Conservation (phyloP, 2,329 filamentous ascomycete genomes). For the Claviceps sp. region DNA sequence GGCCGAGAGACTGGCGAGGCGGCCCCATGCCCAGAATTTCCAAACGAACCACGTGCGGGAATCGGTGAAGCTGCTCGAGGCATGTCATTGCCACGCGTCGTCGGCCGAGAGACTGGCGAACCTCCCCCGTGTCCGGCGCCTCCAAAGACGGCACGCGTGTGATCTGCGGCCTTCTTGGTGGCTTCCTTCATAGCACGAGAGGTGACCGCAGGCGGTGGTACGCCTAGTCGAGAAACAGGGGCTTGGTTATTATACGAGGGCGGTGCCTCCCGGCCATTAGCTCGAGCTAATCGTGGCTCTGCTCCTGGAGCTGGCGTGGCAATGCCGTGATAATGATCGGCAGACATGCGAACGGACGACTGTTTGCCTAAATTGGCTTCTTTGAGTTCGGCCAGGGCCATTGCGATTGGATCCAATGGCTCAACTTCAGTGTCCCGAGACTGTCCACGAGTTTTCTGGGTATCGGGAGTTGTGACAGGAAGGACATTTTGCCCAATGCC, state of each 20-base stretch:
- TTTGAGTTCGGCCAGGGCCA: constrained; percentile 85
- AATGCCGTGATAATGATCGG: constrained; percentile 90
- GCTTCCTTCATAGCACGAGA: constrained; percentile 92
- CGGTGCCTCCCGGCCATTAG: constrained; percentile 37
- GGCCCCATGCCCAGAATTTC: not conserved
- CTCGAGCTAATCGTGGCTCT: constrained; percentile 27
- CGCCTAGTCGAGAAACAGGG: constrained; percentile 65
- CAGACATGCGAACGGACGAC: constrained; percentile 72
- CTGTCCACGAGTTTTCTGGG: constrained; percentile 23
- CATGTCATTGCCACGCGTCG: constrained; percentile 45
- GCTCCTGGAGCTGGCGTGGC: constrained; percentile 58
- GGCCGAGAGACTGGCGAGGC: constrained; percentile 37
- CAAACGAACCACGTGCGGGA: constrained; percentile 35
- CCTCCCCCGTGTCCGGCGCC: constrained; percentile 14
- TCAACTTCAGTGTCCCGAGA: constrained; percentile 31
- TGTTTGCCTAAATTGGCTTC: constrained; percentile 66
- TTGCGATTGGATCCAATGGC: constrained; percentile 75
- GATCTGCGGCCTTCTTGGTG: constrained; percentile 73
- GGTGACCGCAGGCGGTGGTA: constrained; percentile 84
- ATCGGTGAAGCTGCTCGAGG: constrained; percentile 54
- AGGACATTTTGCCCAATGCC: constrained; percentile 96
- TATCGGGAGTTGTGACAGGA: constrained; percentile 70
- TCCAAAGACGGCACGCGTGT: constrained; percentile 67
- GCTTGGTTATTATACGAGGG: constrained; percentile 63
- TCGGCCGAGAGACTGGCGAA: constrained; percentile 38